phyloP scores from a whole-genome alignment of 306 rosid species.

The Spatholobus suberectus region DNA sequence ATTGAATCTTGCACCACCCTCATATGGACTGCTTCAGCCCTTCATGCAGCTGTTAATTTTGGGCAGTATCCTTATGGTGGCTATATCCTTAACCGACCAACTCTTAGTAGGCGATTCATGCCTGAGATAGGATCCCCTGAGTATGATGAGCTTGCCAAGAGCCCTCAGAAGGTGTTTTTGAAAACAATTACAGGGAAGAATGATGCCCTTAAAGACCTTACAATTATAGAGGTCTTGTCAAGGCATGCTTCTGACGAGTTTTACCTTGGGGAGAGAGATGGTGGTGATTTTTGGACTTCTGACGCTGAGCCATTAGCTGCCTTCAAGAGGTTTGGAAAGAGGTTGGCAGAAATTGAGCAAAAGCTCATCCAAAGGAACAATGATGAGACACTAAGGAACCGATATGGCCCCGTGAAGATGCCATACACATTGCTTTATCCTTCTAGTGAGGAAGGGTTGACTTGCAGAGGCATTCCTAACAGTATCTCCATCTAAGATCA shows the following conservation, averaged over 20 bases:
- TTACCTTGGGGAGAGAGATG: slow-evolving; percentile 62
- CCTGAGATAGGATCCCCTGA: slow-evolving; percentile 63
- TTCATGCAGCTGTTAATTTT: slow-evolving; percentile 74
- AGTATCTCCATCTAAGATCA: slow-evolving; percentile 65
- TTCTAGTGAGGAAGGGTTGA: slow-evolving; percentile 65
- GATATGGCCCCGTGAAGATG: slow-evolving; percentile 67
- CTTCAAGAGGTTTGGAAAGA: slow-evolving; percentile 45
- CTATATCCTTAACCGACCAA: slow-evolving; percentile 69
- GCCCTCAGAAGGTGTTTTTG: slow-evolving; percentile 53
- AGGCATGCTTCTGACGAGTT: slow-evolving; percentile 67
- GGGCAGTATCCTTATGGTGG: slow-evolving; percentile 82
- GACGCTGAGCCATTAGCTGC: slow-evolving; percentile 25
- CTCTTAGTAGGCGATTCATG: slow-evolving; percentile 62
- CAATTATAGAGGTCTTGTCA: slow-evolving; percentile 68
- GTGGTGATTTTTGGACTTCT: slow-evolving; percentile 42
- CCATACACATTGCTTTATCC: slow-evolving; percentile 87
- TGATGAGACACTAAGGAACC: slow-evolving; percentile 46
- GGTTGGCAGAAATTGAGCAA: slow-evolving; percentile 36
- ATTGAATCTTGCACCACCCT: slow-evolving; percentile 50
- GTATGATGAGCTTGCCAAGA: slow-evolving; percentile 54
- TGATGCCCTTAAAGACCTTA: slow-evolving; percentile 55
- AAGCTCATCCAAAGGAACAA: slow-evolving; percentile 41
- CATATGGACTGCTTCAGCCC: slow-evolving; percentile 77
- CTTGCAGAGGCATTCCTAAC: slow-evolving; percentile 78
- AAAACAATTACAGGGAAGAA: slow-evolving; percentile 64